Base-by-base conservation (phyloP, 2,329 filamentous ascomycete genomes). In the Aspergillus versicolor region DNA sequence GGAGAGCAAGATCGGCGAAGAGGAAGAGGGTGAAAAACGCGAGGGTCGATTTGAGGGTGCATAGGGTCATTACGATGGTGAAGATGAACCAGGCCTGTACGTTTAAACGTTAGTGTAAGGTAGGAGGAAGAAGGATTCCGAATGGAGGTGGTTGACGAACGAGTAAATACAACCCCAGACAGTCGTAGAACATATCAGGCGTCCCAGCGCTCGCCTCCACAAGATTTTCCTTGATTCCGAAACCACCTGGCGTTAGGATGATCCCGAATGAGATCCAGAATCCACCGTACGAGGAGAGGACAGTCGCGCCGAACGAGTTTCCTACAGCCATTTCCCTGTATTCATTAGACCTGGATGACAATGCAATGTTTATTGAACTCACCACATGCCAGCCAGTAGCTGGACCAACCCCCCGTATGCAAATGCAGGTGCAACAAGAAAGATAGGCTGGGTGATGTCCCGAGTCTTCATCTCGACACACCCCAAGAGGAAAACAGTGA, bases 321-420 rank as follows among this genome's bases (percentile, higher is more conserved):
- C 88, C 88, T 7, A 88, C 81, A 13, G 88, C 88, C 83, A 91
- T 89, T 75, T 91, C 88, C 88, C 88, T 90, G 27, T 58, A 3
- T 15, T 43, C 5, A 19, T 19, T 19, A 19, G 17, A 19, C 17
- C 17, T 19, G 17, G 17, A 19, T 1, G 17, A 19, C 17, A 19
- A 19, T 19, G 17, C 17, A 19, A 19, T 19, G 17, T 19, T 19
- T 19, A 19, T 19, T 19, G 17, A 19, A 49, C 73, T 52, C 80
- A 90, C 89, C 89, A 92, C 89, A 92, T 92, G 75, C 89, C 89
- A 61, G 89, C 88, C 3, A 89, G 77, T 22, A 92, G 79, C 77
- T 92, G 89, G 34, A 91, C 84, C 21, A 91, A 76, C 57, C 88
- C 88, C 59, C 88, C 88, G 69, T 91, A 91, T 13, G 81, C 88